Conservation (phyloP, 108 stramenopile species). For the Fistulifera solaris region DNA sequence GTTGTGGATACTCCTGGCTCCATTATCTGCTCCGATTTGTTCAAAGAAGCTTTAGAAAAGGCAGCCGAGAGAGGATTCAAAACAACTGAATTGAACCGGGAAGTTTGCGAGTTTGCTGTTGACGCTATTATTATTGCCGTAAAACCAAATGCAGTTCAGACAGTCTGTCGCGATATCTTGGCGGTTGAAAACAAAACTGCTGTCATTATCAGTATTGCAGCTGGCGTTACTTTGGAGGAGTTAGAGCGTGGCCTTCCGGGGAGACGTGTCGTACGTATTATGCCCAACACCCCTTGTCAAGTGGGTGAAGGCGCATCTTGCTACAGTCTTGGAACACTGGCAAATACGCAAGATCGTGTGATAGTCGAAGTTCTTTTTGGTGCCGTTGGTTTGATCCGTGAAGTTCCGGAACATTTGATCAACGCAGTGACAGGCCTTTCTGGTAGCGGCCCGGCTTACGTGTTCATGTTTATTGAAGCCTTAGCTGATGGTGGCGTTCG, state of each 20-base stretch:
- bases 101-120: slow-evolving; percentile 44
- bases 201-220: slow-evolving; percentile 81
- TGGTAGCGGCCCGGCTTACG: slow-evolving; percentile 93
- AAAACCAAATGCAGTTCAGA: slow-evolving; percentile 52
- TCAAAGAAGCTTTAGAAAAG: slow-evolving; percentile 35
- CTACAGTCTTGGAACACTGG: slow-evolving; percentile 58
- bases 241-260: slow-evolving; percentile 54
- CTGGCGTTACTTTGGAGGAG: slow-evolving; percentile 63
- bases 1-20: slow-evolving; percentile 29
- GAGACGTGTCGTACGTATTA: slow-evolving; percentile 79
- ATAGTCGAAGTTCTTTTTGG: slow-evolving; percentile 68
- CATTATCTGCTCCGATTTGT: slow-evolving; percentile 60
- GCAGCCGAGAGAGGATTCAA: slow-evolving; percentile 51
- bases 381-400: slow-evolving; percentile 66
- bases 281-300: slow-evolving; percentile 94
- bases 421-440: slow-evolving; percentile 91
- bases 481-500: slow-evolving; percentile 94
- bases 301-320: slow-evolving; percentile 84
- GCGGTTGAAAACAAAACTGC: slow-evolving; percentile 6
- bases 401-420: slow-evolving; percentile 69
- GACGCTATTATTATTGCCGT: slow-evolving; percentile 73
- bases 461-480: slow-evolving; percentile 93
- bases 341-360: slow-evolving; percentile 55
- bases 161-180: slow-evolving; percentile 48
- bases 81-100: slow-evolving; percentile 42